These are phyloP conservation scores for Ophiostoma australiae DNA, from an alignment of 2,329 filamentous ascomycete genomes.

Conservation along the genomic window DNA sequence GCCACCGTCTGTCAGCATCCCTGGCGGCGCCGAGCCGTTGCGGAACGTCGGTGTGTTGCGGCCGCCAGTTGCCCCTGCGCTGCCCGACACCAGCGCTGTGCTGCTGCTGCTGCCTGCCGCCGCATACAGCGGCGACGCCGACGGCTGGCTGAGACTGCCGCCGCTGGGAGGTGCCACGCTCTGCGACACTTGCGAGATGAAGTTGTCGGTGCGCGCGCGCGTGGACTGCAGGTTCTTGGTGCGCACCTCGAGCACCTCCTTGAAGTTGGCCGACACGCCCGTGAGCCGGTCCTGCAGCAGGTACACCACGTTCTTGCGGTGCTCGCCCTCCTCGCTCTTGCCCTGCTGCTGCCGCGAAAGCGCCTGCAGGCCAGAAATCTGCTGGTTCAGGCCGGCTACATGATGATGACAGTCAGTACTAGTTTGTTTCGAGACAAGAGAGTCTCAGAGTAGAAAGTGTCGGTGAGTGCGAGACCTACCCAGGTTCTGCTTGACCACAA, in stretches of 20 bases:
- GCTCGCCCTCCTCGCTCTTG: constrained; percentile 72
- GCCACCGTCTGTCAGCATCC: constrained; percentile 16
- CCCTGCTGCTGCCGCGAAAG: constrained; percentile 75
- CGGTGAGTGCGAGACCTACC: constrained; percentile 20
- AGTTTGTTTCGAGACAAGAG: not conserved
- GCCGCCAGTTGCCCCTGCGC: constrained; percentile 14
- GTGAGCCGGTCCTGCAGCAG: constrained; percentile 86
- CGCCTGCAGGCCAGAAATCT: constrained; percentile 77
- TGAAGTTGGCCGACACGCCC: constrained; percentile 92
- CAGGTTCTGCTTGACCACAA: constrained; percentile 48
- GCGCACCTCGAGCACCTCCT: constrained; percentile 90
- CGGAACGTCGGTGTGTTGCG: constrained; percentile 27
- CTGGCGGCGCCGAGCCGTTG: constrained; percentile 23
- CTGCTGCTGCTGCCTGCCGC: constrained; percentile 46
- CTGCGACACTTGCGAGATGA: constrained; percentile 82
- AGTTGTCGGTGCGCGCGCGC: constrained; percentile 88
- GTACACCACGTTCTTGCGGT: constrained; percentile 95
- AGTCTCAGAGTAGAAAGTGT: not conserved
- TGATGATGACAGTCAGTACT: not conserved
- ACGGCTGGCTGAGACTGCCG: constrained; percentile 44
- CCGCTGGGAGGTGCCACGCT: constrained; percentile 44
- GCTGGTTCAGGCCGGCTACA: constrained; percentile 60
- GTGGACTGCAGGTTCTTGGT: constrained; percentile 98
- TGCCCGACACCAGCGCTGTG: constrained; percentile 1
- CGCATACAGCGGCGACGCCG: constrained; percentile 76